Percentiles rank a stretch among this genome's conserved stretches.
Evolutionary conservation across 2,329 filamentous ascomycete genomes (phyloP).

Genomic region (Aspergillus proliferans): DNA sequence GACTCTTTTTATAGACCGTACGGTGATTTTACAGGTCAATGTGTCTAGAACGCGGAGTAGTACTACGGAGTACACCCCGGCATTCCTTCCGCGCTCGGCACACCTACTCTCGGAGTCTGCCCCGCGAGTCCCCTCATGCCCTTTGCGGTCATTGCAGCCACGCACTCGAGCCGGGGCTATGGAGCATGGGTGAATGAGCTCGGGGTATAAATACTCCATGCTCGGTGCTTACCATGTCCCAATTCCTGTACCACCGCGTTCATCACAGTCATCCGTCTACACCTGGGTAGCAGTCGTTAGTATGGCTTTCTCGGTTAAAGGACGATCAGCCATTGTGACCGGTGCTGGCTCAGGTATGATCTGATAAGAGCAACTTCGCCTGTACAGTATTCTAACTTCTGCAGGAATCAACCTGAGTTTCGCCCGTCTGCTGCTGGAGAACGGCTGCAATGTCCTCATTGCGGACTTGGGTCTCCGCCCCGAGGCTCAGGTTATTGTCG

Average conservation of each 20-base stretch:
- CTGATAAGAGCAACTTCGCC: not conserved
- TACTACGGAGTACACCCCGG: not conserved
- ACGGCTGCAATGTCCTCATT: slow-evolving; percentile 43
- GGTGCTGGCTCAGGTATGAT: slow-evolving; percentile 48
- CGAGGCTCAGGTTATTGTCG: slow-evolving; percentile 37
- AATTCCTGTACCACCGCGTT: not conserved
- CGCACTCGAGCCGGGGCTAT: slow-evolving; percentile 1
- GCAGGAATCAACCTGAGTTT: slow-evolving; percentile 44
- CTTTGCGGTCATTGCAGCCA: slow-evolving; percentile 3
- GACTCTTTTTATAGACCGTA: not conserved
- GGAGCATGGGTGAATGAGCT: not conserved
- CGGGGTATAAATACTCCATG: not conserved
- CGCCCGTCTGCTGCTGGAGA: slow-evolving; percentile 37
- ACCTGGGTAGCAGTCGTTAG: not conserved
- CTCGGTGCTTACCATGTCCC: not conserved
- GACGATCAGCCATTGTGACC: slow-evolving; percentile 49
- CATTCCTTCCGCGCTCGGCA: slow-evolving; percentile 6
- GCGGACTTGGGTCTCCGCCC: slow-evolving; percentile 41
- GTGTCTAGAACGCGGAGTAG: not conserved
- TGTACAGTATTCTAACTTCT: slow-evolving; percentile 3
- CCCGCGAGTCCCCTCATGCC: slow-evolving; percentile 11
- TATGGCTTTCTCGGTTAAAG: slow-evolving; percentile 38
- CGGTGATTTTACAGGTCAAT: not conserved
- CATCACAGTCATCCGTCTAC: not conserved
- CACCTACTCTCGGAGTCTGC: slow-evolving; percentile 5